phyloP scores from a whole-genome alignment of 257 asterid species.

The Nemophila menziesii region DNA sequence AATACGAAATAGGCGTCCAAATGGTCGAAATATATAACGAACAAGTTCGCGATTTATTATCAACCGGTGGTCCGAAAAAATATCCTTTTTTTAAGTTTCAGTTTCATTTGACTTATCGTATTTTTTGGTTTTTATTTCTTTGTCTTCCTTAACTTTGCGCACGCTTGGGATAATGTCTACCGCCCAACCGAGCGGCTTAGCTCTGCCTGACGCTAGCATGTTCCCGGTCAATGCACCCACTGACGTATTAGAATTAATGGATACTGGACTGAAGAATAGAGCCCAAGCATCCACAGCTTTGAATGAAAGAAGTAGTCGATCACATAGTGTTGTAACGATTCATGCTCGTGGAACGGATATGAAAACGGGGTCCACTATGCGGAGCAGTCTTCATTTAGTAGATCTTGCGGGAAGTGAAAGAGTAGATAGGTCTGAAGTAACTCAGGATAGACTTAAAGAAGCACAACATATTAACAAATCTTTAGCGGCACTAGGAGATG shows the following conservation, averaged over 20 bases:
- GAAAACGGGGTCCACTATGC: constrained; percentile 50
- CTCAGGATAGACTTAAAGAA: constrained; percentile 88
- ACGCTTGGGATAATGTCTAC: constrained; percentile 73
- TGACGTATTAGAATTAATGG: constrained; percentile 72
- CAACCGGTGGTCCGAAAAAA: constrained; percentile 53
- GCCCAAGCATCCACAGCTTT: constrained; percentile 79
- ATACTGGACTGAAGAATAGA: constrained; percentile 61
- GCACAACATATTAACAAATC: constrained; percentile 96
- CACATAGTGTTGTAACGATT: constrained; percentile 84
- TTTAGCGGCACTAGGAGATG: constrained; percentile 92
- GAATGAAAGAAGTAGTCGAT: constrained; percentile 92
- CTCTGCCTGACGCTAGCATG: constrained; percentile 86
- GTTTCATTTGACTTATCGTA: constrained; percentile 4
- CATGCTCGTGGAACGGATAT: constrained; percentile 60
- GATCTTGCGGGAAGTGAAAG: constrained; percentile 99
- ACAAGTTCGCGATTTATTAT: constrained; percentile 85
- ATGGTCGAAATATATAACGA: constrained; percentile 95
- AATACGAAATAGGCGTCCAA: constrained; percentile 74
- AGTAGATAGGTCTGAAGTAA: constrained; percentile 93
- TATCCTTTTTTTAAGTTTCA: too few relatives aligned
- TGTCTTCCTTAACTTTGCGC: constrained; percentile 64
- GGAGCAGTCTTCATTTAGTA: constrained; percentile 89
- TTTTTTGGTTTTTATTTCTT: background rate
- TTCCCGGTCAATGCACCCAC: constrained; percentile 43
- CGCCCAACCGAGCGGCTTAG: constrained; percentile 59